Conservation (phyloP, 1,284 basidiomycete genomes). For the Ganoderma meredithae region DNA sequence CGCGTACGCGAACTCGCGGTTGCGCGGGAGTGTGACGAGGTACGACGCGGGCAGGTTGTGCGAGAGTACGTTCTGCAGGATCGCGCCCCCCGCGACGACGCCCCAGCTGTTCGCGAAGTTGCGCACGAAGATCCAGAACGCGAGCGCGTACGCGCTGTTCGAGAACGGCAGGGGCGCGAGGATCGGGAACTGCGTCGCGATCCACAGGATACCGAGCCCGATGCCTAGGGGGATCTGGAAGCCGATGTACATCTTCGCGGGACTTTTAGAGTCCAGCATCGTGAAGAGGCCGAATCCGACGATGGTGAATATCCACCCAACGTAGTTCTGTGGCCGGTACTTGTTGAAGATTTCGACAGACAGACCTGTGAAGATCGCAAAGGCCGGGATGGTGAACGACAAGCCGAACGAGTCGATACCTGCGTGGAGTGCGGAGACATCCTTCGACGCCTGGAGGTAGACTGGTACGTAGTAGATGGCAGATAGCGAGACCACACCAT, state of each 20-base stretch:
- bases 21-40: slow-evolving; percentile 22
- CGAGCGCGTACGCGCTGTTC: slow-evolving; percentile 41
- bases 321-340: slow-evolving; percentile 47
- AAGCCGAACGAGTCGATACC: slow-evolving; percentile 48
- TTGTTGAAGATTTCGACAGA: slow-evolving; percentile 39
- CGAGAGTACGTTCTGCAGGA: slow-evolving; percentile 30
- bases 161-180: slow-evolving; percentile 44
- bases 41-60: slow-evolving; percentile 23
- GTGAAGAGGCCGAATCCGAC: slow-evolving; percentile 48
- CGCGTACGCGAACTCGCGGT: slow-evolving; percentile 31
- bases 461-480: slow-evolving; percentile 40
- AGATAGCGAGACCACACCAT: slow-evolving; percentile 25
- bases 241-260: slow-evolving; percentile 19
- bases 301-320: slow-evolving; percentile 49
- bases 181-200: slow-evolving; percentile 41
- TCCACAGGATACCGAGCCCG: slow-evolving; percentile 31
- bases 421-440: slow-evolving; percentile 49
- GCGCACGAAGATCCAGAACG: slow-evolving; percentile 43
- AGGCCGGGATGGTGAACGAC: slow-evolving; percentile 40
- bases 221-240: slow-evolving; percentile 23
- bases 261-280: slow-evolving; percentile 36
- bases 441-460: slow-evolving; percentile 57
- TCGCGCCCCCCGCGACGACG: slow-evolving; percentile 26
- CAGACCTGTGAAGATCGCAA: slow-evolving; percentile 42
- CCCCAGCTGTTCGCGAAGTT: slow-evolving; percentile 38